Conservation (phyloP, 345 rosid species). For the Triadica sebifera region DNA sequence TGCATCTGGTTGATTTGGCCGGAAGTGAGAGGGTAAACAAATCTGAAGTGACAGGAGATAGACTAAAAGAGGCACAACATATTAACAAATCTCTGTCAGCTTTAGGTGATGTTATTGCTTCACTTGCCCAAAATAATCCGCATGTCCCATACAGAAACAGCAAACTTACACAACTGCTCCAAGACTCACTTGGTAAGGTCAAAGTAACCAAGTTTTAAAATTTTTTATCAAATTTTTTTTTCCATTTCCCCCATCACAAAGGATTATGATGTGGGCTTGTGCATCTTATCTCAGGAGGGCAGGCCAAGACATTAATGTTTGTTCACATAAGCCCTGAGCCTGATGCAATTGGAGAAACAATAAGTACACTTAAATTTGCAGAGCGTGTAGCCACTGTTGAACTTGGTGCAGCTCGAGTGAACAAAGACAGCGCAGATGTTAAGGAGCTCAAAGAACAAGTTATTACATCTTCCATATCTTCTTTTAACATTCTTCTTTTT, state of each 20-base stretch:
- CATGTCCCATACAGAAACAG: conserved; percentile 98
- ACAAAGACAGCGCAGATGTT: conserved; percentile 72
- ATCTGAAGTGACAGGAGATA: conserved; percentile 90
- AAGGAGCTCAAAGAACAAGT: conserved; percentile 96
- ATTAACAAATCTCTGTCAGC: conserved; percentile 95
- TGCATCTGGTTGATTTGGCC: conserved; percentile 97
- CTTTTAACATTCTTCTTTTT: neutral
- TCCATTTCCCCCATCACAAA: conserved; percentile 2
- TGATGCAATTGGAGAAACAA: conserved; percentile 83
- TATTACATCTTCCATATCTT: conserved; percentile 5
- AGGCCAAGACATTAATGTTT: conserved; percentile 97
- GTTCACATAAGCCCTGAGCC: conserved; percentile 93
- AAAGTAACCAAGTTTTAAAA: neutral
- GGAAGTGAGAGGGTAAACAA: conserved; percentile 97
- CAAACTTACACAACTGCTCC: conserved; percentile 95
- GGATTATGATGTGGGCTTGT: conserved; percentile 15
- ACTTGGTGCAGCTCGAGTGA: conserved; percentile 89
- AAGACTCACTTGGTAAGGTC: conserved; percentile 85
- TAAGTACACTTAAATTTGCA: conserved; percentile 94
- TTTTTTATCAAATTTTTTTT: neutral
- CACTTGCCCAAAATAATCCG: conserved; percentile 94
- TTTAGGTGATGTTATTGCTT: conserved; percentile 93
- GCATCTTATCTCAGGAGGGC: conserved; percentile 66
- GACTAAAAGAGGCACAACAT: conserved; percentile 93
- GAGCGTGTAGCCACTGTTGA: conserved; percentile 96